Conservation (phyloP, 1,284 basidiomycete species). For the Ganoderma leucocontextum region DNA sequence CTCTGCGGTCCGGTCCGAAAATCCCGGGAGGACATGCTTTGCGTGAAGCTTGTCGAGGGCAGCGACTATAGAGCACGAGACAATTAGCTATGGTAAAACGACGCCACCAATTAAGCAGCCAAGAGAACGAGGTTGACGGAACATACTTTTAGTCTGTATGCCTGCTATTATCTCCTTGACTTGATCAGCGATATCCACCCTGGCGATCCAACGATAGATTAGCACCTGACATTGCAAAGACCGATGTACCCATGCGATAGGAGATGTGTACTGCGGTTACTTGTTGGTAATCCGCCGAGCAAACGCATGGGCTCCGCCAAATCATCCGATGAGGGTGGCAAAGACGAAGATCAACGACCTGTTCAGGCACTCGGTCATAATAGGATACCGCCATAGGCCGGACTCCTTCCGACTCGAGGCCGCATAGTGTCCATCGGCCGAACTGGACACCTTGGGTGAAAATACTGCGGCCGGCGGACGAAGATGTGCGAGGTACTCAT, state of each 20-base stretch:
- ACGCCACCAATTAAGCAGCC: not conserved
- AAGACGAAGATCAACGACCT: not conserved
- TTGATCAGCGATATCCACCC: slow-evolving; percentile 92
- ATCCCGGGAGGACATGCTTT: slow-evolving; percentile 95
- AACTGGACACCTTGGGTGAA: not conserved
- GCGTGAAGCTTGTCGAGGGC: slow-evolving; percentile 93
- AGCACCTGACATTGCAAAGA: slow-evolving; percentile 18
- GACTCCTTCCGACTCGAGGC: not conserved
- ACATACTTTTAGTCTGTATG: slow-evolving; percentile 83
- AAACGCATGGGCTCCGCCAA: slow-evolving; percentile 5
- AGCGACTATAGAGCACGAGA: slow-evolving; percentile 58
- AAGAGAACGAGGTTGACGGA: slow-evolving; percentile 24
- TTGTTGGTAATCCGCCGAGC: slow-evolving; percentile 5
- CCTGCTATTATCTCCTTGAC: slow-evolving; percentile 81
- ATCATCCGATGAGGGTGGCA: not conserved
- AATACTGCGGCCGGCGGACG: not conserved
- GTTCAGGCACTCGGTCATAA: not conserved
- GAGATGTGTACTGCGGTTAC: slow-evolving; percentile 8
- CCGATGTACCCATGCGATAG: slow-evolving; percentile 4
- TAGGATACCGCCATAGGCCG: not conserved
- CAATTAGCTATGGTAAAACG: slow-evolving; percentile 22
- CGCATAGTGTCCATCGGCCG: not conserved
- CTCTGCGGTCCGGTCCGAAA: slow-evolving; percentile 92
- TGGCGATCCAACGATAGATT: slow-evolving; percentile 44
- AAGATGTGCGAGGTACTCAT: not conserved